Evolutionary conservation across 23 red algal genomes (phyloP).

Genomic region (Chondrus crispus): DNA sequence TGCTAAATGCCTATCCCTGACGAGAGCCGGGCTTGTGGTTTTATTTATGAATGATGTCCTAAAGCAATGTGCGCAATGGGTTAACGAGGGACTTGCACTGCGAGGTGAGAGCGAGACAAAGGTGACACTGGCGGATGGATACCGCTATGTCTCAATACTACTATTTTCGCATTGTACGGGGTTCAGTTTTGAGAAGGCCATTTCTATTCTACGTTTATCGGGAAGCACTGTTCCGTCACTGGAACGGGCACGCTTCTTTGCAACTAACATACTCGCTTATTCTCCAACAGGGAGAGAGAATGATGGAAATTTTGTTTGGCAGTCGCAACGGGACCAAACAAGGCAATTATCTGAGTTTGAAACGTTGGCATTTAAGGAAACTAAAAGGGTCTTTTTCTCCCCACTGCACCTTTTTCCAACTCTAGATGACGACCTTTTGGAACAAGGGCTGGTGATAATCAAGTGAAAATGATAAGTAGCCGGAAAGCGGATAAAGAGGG

Average conservation of each 20-base stretch:
- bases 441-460: constrained; percentile 6
- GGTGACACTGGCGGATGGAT: not conserved
- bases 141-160: not conserved
- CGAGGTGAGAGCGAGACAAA: too few relatives aligned
- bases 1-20: not conserved
- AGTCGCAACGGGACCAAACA: not conserved
- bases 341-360: not conserved
- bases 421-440: not conserved
- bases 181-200: not conserved
- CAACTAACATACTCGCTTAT: not conserved
- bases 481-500: not conserved
- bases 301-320: not conserved
- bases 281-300: not conserved
- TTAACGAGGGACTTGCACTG: not conserved
- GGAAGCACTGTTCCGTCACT: not conserved
- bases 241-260: not conserved
- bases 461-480: not conserved
- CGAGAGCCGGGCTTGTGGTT: not conserved
- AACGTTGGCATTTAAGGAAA: not conserved
- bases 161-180: not conserved
- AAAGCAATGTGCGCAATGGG: not conserved
- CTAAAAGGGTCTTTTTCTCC: not conserved
- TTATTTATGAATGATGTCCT: not conserved
- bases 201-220: not conserved
- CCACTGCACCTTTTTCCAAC: not conserved